A percentile compares a stretch with the other conserved stretches of the same genome.
Conservation (phyloP, 108 stramenopile genomes). For the Pseudonitzschia delicatissima region DNA sequence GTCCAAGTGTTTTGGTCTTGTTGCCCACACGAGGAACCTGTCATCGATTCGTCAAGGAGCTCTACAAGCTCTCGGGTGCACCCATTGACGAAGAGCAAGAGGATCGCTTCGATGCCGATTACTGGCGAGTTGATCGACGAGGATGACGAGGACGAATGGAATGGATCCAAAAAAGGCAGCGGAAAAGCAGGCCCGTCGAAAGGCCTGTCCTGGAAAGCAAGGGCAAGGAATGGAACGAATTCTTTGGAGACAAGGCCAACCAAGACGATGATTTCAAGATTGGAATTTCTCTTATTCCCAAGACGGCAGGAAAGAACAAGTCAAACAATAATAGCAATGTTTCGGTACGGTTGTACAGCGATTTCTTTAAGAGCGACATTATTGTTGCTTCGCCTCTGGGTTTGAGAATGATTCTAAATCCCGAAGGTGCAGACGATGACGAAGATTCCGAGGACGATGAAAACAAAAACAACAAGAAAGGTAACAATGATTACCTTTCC, state of each 20-base stretch:
- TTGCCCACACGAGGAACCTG: slow-evolving; percentile 78
- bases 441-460: slow-evolving; percentile 38
- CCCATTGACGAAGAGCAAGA: slow-evolving; percentile 27
- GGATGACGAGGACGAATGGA: slow-evolving; percentile 35
- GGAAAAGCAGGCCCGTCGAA: slow-evolving; percentile 6
- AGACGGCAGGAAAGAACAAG: slow-evolving; percentile 23
- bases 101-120: slow-evolving; percentile 79
- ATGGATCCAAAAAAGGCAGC: slow-evolving; percentile 1
- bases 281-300: slow-evolving; percentile 81
- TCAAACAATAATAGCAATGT: slow-evolving; percentile 26
- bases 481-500: slow-evolving; percentile 81
- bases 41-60: slow-evolving; percentile 59
- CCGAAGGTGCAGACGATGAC: slow-evolving; percentile 12
- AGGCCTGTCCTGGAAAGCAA: slow-evolving; percentile 55
- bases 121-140: slow-evolving; percentile 43
- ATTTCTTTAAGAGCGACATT: slow-evolving; percentile 94
- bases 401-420: slow-evolving; percentile 73
- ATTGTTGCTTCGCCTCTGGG: slow-evolving; percentile 91
- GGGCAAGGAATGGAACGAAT: slow-evolving; percentile 84
- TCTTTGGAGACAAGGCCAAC: slow-evolving; percentile 87
- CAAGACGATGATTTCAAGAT: slow-evolving; percentile 94
- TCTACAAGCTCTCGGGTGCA: slow-evolving; percentile 47
- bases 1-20: slow-evolving; percentile 77
- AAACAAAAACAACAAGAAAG: slow-evolving; percentile 41
- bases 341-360: slow-evolving; percentile 66